Base-by-base conservation (phyloP, 805 yeast species). In the Ogataea paraovalis region DNA sequence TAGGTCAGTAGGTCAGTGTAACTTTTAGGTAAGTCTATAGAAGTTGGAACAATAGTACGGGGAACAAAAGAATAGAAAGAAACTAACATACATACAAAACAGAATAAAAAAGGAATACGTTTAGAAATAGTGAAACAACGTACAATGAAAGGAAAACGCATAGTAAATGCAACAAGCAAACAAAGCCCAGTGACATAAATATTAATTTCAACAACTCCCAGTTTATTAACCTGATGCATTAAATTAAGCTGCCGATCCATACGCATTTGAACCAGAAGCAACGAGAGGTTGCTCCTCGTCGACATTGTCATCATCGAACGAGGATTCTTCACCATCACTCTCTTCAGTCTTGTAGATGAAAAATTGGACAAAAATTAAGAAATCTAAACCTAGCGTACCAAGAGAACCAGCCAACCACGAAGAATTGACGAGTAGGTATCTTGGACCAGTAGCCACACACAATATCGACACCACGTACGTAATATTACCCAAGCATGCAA, bases 401-500 rank as follows among this genome's bases (percentile, higher is more conserved):
- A 85, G 73, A 25, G 95, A 83, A 1, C 99, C 99, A 4, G 90
- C 81, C 47, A 92, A 72, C 99, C 99, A 92, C 21, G 96, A 83
- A 2, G 92, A 80, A 65, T 94, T 95, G 43, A 94, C 83, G 54
- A 86, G 61, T 28, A 92, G 61, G 56, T 89, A 92, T 51, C 80
- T 74, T 59, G 74, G 72, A 45, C 88, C 83, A 42, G 83, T 71
- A 54, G 89, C 87, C 38, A 87, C 83, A 40, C 86, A 79, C 43
- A 92, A 70, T 45, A 92, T 92, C 10, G 96, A 85, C 13, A 87
- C 76, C 37, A 94, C 96, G 58, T 90, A 94, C 0, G 97, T 88
- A 60, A 87, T 72, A 64, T 92, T 94, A 41, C 99, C 99, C 47
- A 92, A 71, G 65, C 97, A 90, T 19, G 99, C 98, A 74, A 94